Conservation (phyloP, 2,329 filamentous ascomycete species). For the Colletotrichum chlorophyti region DNA sequence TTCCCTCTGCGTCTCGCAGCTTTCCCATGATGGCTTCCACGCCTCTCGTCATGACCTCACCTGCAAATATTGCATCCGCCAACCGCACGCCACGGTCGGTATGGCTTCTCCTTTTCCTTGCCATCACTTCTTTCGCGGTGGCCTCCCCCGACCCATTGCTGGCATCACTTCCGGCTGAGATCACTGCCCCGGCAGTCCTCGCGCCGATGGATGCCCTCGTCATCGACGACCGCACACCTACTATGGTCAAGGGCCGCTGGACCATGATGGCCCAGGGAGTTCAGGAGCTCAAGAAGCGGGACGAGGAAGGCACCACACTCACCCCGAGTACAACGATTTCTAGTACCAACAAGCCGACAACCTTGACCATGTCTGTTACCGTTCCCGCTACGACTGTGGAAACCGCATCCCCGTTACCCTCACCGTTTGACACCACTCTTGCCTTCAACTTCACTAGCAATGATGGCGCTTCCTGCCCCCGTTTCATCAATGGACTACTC, state of each 20-base stretch:
- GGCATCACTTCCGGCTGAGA: slow-evolving; percentile 9
- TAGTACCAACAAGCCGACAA: slow-evolving; percentile 12
- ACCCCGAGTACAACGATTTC: slow-evolving; percentile 11
- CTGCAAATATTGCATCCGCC: slow-evolving; percentile 12
- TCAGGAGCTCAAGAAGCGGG: slow-evolving; percentile 34
- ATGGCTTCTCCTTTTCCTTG: slow-evolving; percentile 38
- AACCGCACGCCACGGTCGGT: slow-evolving; percentile 33
- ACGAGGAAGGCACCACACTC: slow-evolving; percentile 29
- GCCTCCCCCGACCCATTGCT: slow-evolving; percentile 2
- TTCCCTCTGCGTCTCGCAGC: slow-evolving; percentile 31
- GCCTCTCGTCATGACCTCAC: slow-evolving; percentile 15
- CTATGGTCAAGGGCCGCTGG: slow-evolving; percentile 31
- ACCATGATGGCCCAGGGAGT: slow-evolving; percentile 27
- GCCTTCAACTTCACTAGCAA: slow-evolving; percentile 65
- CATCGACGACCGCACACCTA: slow-evolving; percentile 29
- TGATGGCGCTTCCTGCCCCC: slow-evolving; percentile 62
- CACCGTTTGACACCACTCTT: slow-evolving; percentile 71
- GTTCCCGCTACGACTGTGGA: slow-evolving; percentile 36
- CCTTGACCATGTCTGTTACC: slow-evolving; percentile 22
- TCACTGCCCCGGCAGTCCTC: slow-evolving; percentile 16
- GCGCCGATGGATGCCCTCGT: slow-evolving; percentile 16
- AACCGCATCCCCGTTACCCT: slow-evolving; percentile 57
- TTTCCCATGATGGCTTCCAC: slow-evolving; percentile 35
- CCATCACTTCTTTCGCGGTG: slow-evolving; percentile 30
- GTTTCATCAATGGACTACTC: slow-evolving; percentile 74